phyloP scores from a whole-genome alignment of 331 rosid species.

The Malus hybrid region DNA sequence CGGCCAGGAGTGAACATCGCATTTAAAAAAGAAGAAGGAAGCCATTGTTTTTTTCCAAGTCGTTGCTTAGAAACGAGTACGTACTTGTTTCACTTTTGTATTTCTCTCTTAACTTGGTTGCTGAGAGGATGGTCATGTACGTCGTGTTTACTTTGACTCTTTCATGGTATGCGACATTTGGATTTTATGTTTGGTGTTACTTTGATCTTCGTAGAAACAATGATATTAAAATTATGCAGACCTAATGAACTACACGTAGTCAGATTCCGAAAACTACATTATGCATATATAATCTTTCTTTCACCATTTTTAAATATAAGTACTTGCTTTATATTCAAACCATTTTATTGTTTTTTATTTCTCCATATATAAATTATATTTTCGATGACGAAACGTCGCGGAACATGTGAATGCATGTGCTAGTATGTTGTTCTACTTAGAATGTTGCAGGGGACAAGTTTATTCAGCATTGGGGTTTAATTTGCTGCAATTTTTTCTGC shows the following conservation, averaged over 20 bases:
- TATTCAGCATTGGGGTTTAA: neutral
- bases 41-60: too few relatives aligned
- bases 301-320: neutral
- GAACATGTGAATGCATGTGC: neutral
- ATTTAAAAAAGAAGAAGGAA: too few relatives aligned
- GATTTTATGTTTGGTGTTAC: conserved; percentile 4
- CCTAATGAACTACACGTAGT: neutral
- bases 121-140: neutral
- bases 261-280: neutral
- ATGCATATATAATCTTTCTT: neutral
- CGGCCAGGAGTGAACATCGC: too few relatives aligned
- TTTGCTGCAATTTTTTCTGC: neutral
- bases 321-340: neutral
- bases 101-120: neutral
- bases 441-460: neutral
- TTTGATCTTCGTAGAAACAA: neutral
- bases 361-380: neutral
- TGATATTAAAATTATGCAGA: neutral
- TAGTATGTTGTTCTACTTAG: too few relatives aligned
- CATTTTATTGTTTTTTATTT: neutral
- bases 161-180: neutral
- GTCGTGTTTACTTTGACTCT: neutral
- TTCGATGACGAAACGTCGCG: neutral
- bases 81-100: neutral
- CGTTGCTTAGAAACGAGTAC: too few relatives aligned